Evolutionary conservation across 805 yeast genomes (phyloP), one percentile per base, ranked within the genome.

Genomic region (Pichia nanzhaoensis): DNA sequence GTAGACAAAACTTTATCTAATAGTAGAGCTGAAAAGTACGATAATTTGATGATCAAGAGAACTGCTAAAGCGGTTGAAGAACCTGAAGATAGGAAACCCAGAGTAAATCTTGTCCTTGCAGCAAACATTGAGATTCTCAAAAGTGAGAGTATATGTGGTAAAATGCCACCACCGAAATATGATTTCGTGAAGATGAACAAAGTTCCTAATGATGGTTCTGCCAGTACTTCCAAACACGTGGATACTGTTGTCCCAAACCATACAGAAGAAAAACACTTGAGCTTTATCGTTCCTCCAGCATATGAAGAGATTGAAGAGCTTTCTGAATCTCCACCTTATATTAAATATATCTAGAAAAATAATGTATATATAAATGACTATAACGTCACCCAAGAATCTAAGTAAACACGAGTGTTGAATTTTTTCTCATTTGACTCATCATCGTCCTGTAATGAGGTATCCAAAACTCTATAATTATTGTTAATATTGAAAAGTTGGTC

Each of bases 381-480:
- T 40, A 54, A 46, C 44, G 50, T 55, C 30, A 59, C 52, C 65
- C 66, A 63, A 6, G 65, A 51, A 45, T 63, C 66, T 34, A 63
- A 44, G 42, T 51, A 63, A 10, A 59, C 41, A n/a, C 30, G 45
- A 14, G 41, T 20, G 13, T 22, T 33, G 3, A 24, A 31, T 18
- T 34, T 46, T 18, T 47, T 45, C 8, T 36, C 46, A 32, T 48
- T 44, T 6, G 44, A 53, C 30, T 51, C 42, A 30, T 36, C 49
- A 21, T 46, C 46, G n/a, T 53, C 50, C 8, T 42, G 42, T 17
- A 49, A 45, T 20, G 43, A 35, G 5, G 59, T 47, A 28, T 55
- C 58, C 31, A 61, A 40, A 34, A 62, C 62, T 42, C 64, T 54
- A 47, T 64, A 63, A 39, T 50, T 55, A 48, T 65, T 69, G 32